Base-by-base conservation (phyloP, 1,284 basidiomycete genomes). In the Ustilago sp. region DNA sequence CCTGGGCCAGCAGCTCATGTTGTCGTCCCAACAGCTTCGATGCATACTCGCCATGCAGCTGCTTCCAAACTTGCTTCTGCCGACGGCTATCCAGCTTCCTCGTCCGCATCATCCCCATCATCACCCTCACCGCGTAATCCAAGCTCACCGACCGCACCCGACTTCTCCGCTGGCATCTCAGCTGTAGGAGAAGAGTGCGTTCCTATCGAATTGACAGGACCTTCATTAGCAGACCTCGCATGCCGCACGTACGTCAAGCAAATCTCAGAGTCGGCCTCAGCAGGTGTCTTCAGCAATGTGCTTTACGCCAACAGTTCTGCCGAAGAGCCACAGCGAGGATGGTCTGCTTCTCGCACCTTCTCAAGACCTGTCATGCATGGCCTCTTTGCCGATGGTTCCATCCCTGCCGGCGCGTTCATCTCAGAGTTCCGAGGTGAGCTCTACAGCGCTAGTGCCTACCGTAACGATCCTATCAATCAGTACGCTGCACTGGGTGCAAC, bases 401-500 rank as follows among this genome's bases (percentile, higher is more conserved):
- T 88, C 47, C 57, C 86, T 3, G 71, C 86, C 0, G 87, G 87
- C 13, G 77, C 83, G 5, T 87, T 87, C 77, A 86, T 88, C 59
- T 62, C 76, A 43, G 83, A 86, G 56, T 79, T 86, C 35, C 62
- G 68, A 15, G 87, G 87, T 38, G 83, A 87, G 47, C 73, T 88
- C 12, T 74, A 78, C 51, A 80, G 82, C 47, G 80, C 87, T 13
- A 81, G 81, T 36, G 50, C 77, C 19, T 88, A 88, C 63, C 81
- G 85, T 41, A 62, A 64, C 12, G 87, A 90, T 76, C 88, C 88
- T 7, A 87, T 89, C 79, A 90, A 90, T 69, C 89, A 90, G 79
- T 90, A 90, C 74, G 77, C 85, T 0, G 82, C 84, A 0, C 83
- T 90, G 12, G 89, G 90, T 17, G 84, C 88, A 11, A 86, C 87